Base-by-base conservation (phyloP, 164 flowering plant species). In the Annona squamosa region DNA sequence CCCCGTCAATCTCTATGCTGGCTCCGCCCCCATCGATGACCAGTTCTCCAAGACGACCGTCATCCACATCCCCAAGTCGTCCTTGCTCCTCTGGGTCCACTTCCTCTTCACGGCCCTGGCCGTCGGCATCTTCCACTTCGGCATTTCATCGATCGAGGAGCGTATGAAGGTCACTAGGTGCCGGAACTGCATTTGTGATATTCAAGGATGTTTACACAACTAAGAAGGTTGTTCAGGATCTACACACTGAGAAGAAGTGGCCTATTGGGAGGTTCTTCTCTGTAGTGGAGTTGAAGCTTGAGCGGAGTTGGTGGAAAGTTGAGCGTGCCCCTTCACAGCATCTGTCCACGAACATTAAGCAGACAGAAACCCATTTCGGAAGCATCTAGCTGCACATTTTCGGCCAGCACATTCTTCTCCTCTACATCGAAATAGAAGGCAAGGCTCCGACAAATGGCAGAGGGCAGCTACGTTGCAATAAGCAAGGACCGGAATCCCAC, bases 171-270 rank as follows among this genome's bases (percentile, higher is more conserved):
- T 88, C 41, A 96, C 98, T 69, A 88, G 91, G 99, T 65, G 98
- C 99, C 59, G 98, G 97, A 6, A 91, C 87, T 76, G 98, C 97
- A 42, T 96, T 96, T 82, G 97, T 96, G 76, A 86, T 96, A 76
- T 96, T 96, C 72, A 93, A 90, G 82, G 99, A 96, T 81, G 91
- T 92, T 7, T 90, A 91, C 73, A 88, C 97, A 0, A 87, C 97
- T 17, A 96, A 93, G 75, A 93, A 93, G 78, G 97, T 95, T 4
- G 89, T 96, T 81, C 93, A 90, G 84, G 99, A 96, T 79, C 89
- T 93, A 46, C 80, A 81, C 57, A 84, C 81, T 47, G 98, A 96
- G 84, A 92, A 86, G 84, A 87, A 82, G 84, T 87, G 88, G 78
- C 85, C 90, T 4, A 76, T 85, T 71, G 98, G 99, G 41, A 87